Base-by-base conservation (phyloP, 2,329 filamentous ascomycete genomes). In the Curvularia eragrostidis region DNA sequence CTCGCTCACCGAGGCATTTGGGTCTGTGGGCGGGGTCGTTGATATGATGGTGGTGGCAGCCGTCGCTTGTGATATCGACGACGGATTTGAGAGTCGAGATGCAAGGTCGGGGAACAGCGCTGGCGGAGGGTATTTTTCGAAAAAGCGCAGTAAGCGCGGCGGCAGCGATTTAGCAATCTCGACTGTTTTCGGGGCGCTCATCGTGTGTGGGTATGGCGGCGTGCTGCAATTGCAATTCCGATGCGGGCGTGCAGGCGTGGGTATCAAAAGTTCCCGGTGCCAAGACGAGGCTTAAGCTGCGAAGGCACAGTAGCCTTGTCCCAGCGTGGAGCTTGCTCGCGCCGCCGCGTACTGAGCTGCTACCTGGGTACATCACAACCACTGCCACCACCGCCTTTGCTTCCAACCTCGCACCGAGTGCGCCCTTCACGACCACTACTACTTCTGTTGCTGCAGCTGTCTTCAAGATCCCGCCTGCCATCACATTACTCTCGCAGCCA, bases 51-150 rank as follows among this genome's bases (percentile, higher is more conserved):
- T 46, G 19, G 52, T 56, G 39, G 51, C 42, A n/a, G 63, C 8
- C 15, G 46, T 51, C 38, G 68, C 39, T 28, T 53, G 47, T 44
- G 62, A 32, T 48, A 15, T 36, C 15, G 32, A n/a, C 32, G 13
- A 36, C 32, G 60, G 41, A 43, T 43, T 44, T 41, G 57, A 32
- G 50, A 62, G 51, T 57, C 62, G 48, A 26, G 67, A 53, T 53
- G 63, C 62, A 64, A 70, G 52, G 44, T 51, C 60, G 72, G 65
- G 75, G 75, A 81, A 63, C 76, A 85, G 68, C 68, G 74, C 74
- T 72, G 84, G 47, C 24, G 94, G 93, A 41, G 95, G 95, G 77
- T 94, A 97, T 65, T 91, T 90, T 56, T 90, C 89, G 78, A 99
- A 90, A 85, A 99, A 97, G 71, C 88, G 87, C 73, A 90, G 86